These are phyloP conservation scores for Ceratocystis cacaofunesta DNA, from an alignment of 2,329 filamentous ascomycete species.

Conservation along the genomic window DNA sequence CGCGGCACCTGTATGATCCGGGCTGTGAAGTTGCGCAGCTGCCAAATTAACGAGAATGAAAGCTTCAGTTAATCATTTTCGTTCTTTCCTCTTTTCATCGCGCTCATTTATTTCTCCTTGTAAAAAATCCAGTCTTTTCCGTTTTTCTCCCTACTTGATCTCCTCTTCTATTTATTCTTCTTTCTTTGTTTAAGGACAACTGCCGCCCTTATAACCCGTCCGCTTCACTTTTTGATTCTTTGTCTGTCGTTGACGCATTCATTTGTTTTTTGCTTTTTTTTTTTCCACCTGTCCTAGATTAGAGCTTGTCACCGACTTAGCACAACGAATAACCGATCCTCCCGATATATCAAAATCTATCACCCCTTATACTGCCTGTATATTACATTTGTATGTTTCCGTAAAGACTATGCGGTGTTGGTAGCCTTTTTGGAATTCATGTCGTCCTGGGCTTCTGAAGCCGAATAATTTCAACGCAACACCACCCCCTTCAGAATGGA, in stretches of 20 bases:
- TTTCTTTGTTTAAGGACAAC: neutral
- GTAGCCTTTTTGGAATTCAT: neutral
- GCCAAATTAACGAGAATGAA: neutral
- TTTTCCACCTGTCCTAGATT: neutral
- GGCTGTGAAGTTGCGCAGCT: neutral
- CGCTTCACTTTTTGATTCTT: neutral
- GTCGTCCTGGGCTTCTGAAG: conserved; percentile 1
- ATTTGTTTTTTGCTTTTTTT: neutral
- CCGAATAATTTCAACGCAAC: neutral
- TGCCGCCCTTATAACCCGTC: neutral
- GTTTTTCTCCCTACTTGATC: neutral
- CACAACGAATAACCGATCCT: neutral
- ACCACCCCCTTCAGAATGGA: neutral
- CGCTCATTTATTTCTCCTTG: neutral
- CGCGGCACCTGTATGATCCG: neutral
- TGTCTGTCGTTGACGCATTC: neutral
- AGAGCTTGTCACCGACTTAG: neutral
- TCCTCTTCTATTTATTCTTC: neutral
- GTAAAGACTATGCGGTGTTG: conserved; percentile 4
- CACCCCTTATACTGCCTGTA: neutral
- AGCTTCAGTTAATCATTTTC: neutral
- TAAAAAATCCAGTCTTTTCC: neutral
- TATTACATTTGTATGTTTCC: neutral
- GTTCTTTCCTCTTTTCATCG: neutral
- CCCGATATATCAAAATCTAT: neutral